Evolutionary conservation across 2,329 filamentous ascomycete genomes (phyloP).

Genomic region (Nothomitra cinnamomea): DNA sequence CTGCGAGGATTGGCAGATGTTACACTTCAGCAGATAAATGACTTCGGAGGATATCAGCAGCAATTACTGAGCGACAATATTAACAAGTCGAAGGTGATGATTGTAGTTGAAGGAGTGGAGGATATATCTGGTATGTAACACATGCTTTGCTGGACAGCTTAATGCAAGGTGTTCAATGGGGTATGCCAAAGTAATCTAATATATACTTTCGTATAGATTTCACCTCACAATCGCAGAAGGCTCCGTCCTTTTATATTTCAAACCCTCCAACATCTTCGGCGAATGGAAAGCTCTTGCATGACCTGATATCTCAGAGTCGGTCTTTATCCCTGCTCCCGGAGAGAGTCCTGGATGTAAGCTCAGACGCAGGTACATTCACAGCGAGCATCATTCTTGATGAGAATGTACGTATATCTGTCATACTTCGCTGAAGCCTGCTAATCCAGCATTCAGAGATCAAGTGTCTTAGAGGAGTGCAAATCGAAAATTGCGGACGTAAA

Average conservation of each 20-base stretch:
- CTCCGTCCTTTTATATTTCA: constrained; percentile 1
- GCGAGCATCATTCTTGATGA: neutral
- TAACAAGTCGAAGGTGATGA: constrained; percentile 16
- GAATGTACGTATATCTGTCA: neutral
- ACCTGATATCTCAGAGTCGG: constrained; percentile 8
- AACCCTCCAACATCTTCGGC: neutral
- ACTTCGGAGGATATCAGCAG: constrained; percentile 24
- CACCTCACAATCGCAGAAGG: constrained; percentile 12
- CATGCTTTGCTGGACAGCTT: neutral
- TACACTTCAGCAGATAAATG: constrained; percentile 29
- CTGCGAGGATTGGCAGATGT: constrained; percentile 24
- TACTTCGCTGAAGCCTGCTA: neutral
- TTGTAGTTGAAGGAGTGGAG: constrained; percentile 25
- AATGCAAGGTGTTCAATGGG: neutral
- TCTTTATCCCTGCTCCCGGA: neutral
- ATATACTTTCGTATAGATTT: neutral
- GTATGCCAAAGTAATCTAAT: neutral
- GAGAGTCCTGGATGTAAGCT: neutral
- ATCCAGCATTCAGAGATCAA: neutral
- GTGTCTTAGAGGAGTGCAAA: neutral
- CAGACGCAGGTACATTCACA: neutral
- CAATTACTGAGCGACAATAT: constrained; percentile 23
- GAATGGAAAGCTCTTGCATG: neutral
- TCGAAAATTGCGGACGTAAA: neutral
- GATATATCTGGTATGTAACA: constrained; percentile 18